A percentile compares a stretch with the other conserved stretches of the same genome.
These are phyloP conservation scores for Aspergillus cejpii DNA, from an alignment of 2,329 filamentous ascomycete species.

Conservation along the genomic window DNA sequence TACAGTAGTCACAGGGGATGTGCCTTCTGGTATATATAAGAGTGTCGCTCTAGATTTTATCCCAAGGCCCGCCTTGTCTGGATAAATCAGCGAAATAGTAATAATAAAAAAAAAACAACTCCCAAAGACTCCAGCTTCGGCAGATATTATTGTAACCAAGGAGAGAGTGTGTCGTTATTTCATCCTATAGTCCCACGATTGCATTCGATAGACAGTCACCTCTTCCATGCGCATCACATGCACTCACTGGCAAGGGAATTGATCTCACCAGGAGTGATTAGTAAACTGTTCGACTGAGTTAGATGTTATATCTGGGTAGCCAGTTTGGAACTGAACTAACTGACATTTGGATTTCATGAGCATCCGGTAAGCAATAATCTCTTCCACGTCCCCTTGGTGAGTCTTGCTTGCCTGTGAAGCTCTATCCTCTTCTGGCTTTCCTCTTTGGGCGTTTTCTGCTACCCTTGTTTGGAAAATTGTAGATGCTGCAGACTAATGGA, in stretches of 20 bases:
- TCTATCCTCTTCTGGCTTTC: too few relatives aligned
- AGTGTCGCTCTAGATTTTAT: neutral
- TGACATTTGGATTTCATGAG: too few relatives aligned
- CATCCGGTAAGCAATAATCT: too few relatives aligned
- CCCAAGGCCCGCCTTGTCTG: slow-evolving; percentile 19
- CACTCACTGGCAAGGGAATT: neutral
- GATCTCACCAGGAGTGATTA: neutral
- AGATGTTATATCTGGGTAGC: neutral
- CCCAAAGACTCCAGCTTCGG: neutral
- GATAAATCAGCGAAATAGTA: neutral
- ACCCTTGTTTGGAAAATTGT: too few relatives aligned
- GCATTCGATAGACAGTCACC: neutral
- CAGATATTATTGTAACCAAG: neutral
- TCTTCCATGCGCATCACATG: neutral
- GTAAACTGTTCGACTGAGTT: neutral
- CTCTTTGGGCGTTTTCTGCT: too few relatives aligned
- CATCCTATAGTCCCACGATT: neutral
- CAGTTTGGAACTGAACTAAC: neutral
- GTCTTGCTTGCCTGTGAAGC: too few relatives aligned
- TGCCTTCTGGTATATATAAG: neutral
- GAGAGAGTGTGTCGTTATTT: neutral
- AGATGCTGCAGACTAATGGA: too few relatives aligned
- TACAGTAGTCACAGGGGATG: slow-evolving; percentile 42
- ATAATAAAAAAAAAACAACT: neutral
- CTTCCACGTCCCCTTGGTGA: too few relatives aligned